These are phyloP conservation scores for Paraurostyla sp. DNA, from an alignment of 73 alveolate species.

Conservation along the genomic window DNA sequence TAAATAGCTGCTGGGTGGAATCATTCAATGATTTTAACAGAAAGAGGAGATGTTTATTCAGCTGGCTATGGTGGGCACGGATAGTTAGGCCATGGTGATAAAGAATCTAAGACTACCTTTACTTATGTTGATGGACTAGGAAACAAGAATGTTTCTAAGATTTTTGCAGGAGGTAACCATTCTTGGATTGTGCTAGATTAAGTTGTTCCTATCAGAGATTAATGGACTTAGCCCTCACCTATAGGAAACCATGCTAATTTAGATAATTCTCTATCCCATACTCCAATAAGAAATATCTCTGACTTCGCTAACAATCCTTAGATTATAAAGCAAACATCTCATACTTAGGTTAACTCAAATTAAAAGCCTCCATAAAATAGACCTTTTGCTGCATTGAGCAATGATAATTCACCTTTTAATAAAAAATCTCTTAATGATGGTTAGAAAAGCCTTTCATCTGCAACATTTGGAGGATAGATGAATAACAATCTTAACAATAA, in stretches of 20 bases:
- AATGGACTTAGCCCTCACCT: constrained; percentile 49
- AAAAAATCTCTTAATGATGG: no score
- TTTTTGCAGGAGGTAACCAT: constrained; percentile 98
- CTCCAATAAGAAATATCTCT: neutral
- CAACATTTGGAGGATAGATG: no score
- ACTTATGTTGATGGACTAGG: constrained; percentile 87
- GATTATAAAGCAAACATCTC: neutral
- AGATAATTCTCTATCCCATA: neutral
- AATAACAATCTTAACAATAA: neutral
- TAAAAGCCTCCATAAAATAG: no score
- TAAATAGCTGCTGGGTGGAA: constrained; percentile 98
- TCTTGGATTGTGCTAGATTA: constrained; percentile 96
- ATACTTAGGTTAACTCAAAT: no score
- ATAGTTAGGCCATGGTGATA: constrained; percentile 88
- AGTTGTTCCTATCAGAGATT: constrained; percentile 86
- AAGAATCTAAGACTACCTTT: constrained; percentile 86
- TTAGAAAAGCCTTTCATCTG: no score
- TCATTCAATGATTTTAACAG: constrained; percentile 94
- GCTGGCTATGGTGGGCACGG: constrained; percentile 96
- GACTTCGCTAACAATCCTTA: neutral
- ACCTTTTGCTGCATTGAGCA: no score
- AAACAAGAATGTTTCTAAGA: constrained; percentile 82
- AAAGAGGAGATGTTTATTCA: constrained; percentile 90
- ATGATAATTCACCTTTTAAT: no score
- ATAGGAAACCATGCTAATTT: neutral